Percentiles rank a stretch among this genome's conserved stretches.
phyloP scores from a whole-genome alignment of 805 yeast genomes.

The Vanderwaltozyma verrucispora region DNA sequence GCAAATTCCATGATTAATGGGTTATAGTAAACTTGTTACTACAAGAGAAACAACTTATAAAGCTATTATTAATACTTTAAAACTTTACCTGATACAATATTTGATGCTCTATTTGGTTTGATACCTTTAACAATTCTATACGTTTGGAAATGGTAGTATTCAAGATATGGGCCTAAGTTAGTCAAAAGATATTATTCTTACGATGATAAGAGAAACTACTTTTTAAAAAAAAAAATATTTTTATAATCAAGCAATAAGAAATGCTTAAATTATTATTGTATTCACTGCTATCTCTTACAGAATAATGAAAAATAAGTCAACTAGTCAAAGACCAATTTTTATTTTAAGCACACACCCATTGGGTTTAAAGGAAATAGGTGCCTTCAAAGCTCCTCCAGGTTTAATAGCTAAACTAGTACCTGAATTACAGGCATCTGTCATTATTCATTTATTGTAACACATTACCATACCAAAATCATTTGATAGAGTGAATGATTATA shows the following conservation, averaged over 20 bases:
- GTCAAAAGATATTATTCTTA: constrained; percentile 39
- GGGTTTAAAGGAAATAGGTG: constrained; percentile 71
- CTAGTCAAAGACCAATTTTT: constrained; percentile 32
- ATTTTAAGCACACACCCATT: constrained; percentile 73
- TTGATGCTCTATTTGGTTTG: constrained; percentile 87
- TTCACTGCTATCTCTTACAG: constrained; percentile 81
- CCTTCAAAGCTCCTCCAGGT: constrained; percentile 52
- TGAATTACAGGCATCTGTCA: constrained; percentile 78
- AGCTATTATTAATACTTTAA: constrained; percentile 62
- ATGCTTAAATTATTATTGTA: constrained; percentile 70
- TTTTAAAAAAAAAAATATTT: constrained; percentile 41
- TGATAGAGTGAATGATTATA: constrained; percentile 86
- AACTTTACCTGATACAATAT: constrained; percentile 53
- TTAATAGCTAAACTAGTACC: constrained; percentile 51
- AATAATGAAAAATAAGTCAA: constrained; percentile 43
- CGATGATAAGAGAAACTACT: neutral
- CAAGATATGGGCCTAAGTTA: constrained; percentile 43
- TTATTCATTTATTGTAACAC: constrained; percentile 78
- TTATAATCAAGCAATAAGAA: constrained; percentile 66
- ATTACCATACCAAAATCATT: constrained; percentile 90
- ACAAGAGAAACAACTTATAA: constrained; percentile 61
- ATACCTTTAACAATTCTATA: constrained; percentile 64
- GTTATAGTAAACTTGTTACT: constrained; percentile 56
- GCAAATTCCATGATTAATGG: constrained; percentile 82
- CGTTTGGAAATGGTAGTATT: constrained; percentile 56